These are phyloP conservation scores for Prunus dulcis DNA, from an alignment of 306 rosid genomes.

Conservation along the genomic window DNA sequence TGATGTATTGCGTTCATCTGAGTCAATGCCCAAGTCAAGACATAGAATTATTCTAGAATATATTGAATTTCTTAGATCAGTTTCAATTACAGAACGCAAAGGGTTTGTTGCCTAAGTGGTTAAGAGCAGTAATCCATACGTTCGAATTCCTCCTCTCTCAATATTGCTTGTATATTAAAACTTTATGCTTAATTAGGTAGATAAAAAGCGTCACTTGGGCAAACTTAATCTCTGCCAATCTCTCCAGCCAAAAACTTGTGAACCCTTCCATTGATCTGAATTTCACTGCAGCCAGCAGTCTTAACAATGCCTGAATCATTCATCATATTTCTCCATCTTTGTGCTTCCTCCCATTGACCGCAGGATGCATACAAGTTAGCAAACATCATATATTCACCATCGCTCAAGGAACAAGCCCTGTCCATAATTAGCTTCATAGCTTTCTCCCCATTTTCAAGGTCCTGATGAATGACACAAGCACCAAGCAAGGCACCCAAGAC, in stretches of 20 bases:
- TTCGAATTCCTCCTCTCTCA: too few relatives aligned
- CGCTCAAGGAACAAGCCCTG: constrained; percentile 14
- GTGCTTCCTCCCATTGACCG: constrained; percentile 29
- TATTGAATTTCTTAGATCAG: not conserved
- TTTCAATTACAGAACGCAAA: not conserved
- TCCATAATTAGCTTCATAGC: constrained; percentile 8
- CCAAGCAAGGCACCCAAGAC: constrained; percentile 33
- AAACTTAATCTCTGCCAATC: not conserved
- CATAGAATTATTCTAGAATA: not conserved
- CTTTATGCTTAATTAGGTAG: too few relatives aligned
- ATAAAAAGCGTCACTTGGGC: not conserved
- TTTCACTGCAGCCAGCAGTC: constrained; percentile 28
- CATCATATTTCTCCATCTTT: constrained; percentile 36
- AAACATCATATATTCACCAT: constrained; percentile 37
- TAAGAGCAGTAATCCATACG: too few relatives aligned
- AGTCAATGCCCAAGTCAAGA: not conserved
- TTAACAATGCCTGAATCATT: constrained; percentile 28
- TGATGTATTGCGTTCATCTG: not conserved
- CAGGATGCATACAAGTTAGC: constrained; percentile 30
- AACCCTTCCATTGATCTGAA: constrained; percentile 22
- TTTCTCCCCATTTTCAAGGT: constrained; percentile 28
- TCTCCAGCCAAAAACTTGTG: constrained; percentile 36
- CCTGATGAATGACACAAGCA: constrained; percentile 30
- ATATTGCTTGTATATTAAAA: too few relatives aligned
- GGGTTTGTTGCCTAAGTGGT: too few relatives aligned